Percentiles rank a stretch among this genome's conserved stretches.
These are phyloP conservation scores for Trichoderma guizhouense DNA, from an alignment of 2,329 filamentous ascomycete genomes.

Conservation along the genomic window DNA sequence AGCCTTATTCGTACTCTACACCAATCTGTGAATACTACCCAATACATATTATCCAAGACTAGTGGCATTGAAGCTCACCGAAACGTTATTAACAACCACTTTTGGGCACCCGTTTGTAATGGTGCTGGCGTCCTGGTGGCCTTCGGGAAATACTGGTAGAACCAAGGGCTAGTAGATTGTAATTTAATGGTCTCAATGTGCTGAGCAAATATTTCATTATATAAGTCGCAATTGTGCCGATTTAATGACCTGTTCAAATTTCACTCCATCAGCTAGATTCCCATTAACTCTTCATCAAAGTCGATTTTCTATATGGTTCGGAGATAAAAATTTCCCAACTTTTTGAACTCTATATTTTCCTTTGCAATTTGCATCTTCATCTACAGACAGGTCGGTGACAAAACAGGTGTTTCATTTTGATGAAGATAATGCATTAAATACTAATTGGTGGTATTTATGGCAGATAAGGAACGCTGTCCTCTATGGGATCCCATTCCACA, in stretches of 20 bases:
- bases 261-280: no score
- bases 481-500: neutral
- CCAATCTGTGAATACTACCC: neutral
- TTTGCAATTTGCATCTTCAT: no score
- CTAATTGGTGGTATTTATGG: no score
- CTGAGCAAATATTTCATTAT: neutral
- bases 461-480: fast-evolving
- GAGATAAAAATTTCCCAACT: no score
- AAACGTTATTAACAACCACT: neutral
- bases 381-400: no score
- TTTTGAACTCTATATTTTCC: fast-evolving
- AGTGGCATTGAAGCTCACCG: neutral
- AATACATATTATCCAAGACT: neutral
- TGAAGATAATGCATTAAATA: no score
- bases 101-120: neutral
- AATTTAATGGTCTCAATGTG: neutral
- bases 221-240: no score
- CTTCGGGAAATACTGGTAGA: neutral
- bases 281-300: no score
- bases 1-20: neutral
- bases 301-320: no score
- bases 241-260: no score
- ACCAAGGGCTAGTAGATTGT: neutral
- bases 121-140: neutral
- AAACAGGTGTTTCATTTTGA: no score